Percentiles rank a stretch among this genome's conserved stretches.
Conservation (phyloP, 208 protist species). For the Crithidia bombi region DNA sequence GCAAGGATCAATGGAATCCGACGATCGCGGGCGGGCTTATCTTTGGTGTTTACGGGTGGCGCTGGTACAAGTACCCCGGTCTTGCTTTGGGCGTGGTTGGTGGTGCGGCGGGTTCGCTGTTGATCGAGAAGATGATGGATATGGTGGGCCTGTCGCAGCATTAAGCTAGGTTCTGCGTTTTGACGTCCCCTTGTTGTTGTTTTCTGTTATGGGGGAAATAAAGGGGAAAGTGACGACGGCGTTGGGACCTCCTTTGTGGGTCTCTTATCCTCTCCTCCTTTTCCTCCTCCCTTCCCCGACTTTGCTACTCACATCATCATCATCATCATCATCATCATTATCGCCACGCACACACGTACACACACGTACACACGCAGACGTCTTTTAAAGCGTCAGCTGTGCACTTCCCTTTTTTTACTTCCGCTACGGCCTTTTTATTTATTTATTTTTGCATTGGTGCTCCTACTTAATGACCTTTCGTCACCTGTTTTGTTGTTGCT, state of each 20-base stretch:
- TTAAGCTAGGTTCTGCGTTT: slow-evolving; percentile 23
- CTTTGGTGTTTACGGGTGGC: slow-evolving; percentile 83
- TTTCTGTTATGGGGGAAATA: background rate
- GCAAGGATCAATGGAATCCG: slow-evolving; percentile 89
- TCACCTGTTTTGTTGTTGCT: slow-evolving; percentile 5
- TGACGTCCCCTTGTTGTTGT: background rate
- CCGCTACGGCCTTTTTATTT: background rate
- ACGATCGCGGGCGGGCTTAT: slow-evolving; percentile 74
- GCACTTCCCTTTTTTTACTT: no score
- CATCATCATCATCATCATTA: background rate
- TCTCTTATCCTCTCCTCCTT: no score
- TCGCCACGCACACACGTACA: background rate
- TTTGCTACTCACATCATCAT: background rate
- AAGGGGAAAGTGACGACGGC: background rate
- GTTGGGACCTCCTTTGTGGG: no score
- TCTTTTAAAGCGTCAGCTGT: no score
- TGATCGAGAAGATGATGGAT: slow-evolving; percentile 86
- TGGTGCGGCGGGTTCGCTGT: slow-evolving; percentile 72
- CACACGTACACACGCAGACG: background rate
- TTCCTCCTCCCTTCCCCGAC: no score
- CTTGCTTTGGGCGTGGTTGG: slow-evolving; percentile 62
- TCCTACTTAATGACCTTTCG: no score
- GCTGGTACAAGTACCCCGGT: slow-evolving; percentile 81
- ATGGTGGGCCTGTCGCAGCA: slow-evolving; percentile 71
- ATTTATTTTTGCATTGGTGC: background rate